Evolutionary conservation across 2,329 filamentous ascomycete species (phyloP).

Genomic region (Calonectria honghensis): DNA sequence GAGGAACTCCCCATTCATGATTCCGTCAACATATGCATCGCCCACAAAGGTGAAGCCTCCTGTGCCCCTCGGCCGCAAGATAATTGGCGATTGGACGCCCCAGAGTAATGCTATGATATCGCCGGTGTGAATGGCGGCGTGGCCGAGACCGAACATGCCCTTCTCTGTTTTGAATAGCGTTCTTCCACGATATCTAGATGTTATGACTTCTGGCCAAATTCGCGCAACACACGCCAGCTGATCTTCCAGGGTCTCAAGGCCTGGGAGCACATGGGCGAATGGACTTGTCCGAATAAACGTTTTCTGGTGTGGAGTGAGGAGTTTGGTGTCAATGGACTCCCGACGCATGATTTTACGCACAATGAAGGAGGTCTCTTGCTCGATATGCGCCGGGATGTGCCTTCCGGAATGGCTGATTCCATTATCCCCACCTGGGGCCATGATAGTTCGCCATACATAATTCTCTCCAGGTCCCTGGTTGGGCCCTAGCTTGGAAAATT

Average conservation of each 20-base stretch:
- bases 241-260: background rate
- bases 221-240: background rate
- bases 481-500: constrained; percentile 22
- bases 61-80: constrained; percentile 27
- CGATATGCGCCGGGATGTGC: background rate
- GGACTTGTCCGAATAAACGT: background rate
- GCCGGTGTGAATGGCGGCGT: constrained; percentile 31
- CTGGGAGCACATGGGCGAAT: background rate
- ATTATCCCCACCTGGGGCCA: background rate
- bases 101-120: constrained; percentile 44
- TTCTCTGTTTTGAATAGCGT: constrained; percentile 49
- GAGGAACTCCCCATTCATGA: constrained; percentile 49
- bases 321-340: background rate
- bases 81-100: constrained; percentile 40
- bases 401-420: background rate
- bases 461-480: constrained; percentile 17
- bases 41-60: constrained; percentile 40
- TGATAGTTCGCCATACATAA: constrained; percentile 28
- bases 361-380: background rate
- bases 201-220: background rate
- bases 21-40: constrained; percentile 48
- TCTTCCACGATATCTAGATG: constrained; percentile 11
- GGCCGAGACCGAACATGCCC: constrained; percentile 42
- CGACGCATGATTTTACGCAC: constrained; percentile 13
- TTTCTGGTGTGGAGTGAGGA: background rate